Evolutionary conservation across 1,284 basidiomycete genomes (phyloP).

Genomic region (Cutaneotrichosporon spelunceum): DNA sequence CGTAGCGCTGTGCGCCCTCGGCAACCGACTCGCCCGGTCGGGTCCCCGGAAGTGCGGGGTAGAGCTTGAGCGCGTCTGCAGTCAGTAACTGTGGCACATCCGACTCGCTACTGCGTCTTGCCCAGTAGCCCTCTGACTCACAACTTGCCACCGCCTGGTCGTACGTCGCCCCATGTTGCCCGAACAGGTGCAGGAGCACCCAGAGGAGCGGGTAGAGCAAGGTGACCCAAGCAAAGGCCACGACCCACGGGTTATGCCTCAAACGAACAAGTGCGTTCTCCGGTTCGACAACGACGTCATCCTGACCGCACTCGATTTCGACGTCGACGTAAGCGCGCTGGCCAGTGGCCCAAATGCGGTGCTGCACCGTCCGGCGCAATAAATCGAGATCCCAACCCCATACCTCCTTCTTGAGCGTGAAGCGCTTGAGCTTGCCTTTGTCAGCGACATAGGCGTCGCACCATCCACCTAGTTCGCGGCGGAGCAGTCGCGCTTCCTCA

Average conservation of each 20-base stretch:
- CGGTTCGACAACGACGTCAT: slow-evolving; percentile 58
- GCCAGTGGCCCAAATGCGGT: slow-evolving; percentile 56
- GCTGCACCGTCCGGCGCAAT: slow-evolving; percentile 53
- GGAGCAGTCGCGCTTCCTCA: not conserved
- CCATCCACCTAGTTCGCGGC: slow-evolving; percentile 58
- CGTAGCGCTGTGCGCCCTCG: not conserved
- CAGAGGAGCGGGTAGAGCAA: slow-evolving; percentile 68
- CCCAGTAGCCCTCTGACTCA: too few relatives aligned
- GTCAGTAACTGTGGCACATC: not conserved
- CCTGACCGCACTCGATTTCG: slow-evolving; percentile 52
- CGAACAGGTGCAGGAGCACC: slow-evolving; percentile 21
- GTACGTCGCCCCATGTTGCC: not conserved
- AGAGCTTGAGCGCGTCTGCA: not conserved
- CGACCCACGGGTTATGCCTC: slow-evolving; percentile 63
- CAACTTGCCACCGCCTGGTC: not conserved
- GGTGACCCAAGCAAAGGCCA: slow-evolving; percentile 62
- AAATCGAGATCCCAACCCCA: slow-evolving; percentile 65
- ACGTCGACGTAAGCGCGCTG: slow-evolving; percentile 54
- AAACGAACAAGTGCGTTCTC: slow-evolving; percentile 62
- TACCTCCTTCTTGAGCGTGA: slow-evolving; percentile 62
- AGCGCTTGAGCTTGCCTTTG: slow-evolving; percentile 62
- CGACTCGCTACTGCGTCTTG: not conserved
- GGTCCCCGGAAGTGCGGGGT: not conserved
- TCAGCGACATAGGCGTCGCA: slow-evolving; percentile 67
- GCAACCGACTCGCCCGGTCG: not conserved